Evolutionary conservation across 306 rosid species (phyloP).

Genomic region (Cicer arietinum): DNA sequence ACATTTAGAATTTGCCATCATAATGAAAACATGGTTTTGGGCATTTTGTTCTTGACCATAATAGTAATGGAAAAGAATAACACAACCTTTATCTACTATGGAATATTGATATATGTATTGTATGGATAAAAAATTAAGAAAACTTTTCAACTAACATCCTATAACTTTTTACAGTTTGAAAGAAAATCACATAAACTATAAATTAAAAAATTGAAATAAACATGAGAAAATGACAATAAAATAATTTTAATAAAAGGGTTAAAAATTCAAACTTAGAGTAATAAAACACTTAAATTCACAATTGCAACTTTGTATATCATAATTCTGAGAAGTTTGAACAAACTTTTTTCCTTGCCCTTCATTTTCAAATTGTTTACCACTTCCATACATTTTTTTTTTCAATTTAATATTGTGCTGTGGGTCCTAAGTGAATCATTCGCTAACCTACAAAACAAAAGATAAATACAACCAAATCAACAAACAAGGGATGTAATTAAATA

Average conservation of each 20-base stretch:
- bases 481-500: not conserved
- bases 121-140: not conserved
- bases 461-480: not conserved
- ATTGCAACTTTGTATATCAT: not conserved
- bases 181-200: not conserved
- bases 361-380: constrained; percentile 27
- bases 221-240: constrained; percentile 18
- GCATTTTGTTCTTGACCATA: too few species aligned
- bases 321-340: constrained; percentile 19
- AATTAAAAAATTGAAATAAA: not conserved
- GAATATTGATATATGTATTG: not conserved
- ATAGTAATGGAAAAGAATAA: too few species aligned
- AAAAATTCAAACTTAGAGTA: not conserved
- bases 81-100: not conserved
- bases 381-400: constrained; percentile 15
- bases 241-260: not conserved
- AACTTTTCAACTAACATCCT: not conserved
- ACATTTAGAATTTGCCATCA: too few species aligned
- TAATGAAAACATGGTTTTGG: too few species aligned
- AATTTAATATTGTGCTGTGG: constrained; percentile 23
- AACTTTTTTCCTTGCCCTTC: constrained; percentile 7
- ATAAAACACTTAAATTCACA: constrained; percentile 37
- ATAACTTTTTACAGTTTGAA: constrained; percentile 22
- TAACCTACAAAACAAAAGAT: constrained; percentile 45
- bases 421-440: not conserved